phyloP scores from a whole-genome alignment of 805 yeast genomes.

The Kluyveromyces siamensis region DNA sequence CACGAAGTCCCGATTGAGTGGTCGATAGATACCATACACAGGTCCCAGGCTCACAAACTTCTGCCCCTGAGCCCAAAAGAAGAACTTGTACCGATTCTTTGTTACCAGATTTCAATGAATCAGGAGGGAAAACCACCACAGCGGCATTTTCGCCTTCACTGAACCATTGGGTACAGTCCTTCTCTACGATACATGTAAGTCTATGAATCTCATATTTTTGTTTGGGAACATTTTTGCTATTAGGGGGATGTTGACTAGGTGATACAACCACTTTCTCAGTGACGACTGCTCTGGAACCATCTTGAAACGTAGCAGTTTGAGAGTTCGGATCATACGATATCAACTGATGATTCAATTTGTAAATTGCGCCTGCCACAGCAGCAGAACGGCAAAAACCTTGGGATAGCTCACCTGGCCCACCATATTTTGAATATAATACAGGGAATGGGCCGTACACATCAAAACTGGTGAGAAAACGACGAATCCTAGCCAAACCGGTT shows the following conservation, averaged over 20 bases:
- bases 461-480: constrained; percentile 73
- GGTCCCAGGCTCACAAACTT: constrained; percentile 79
- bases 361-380: constrained; percentile 95
- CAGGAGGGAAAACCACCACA: constrained; percentile 87
- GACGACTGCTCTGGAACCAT: constrained; percentile 66
- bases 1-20: constrained; percentile 58
- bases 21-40: constrained; percentile 87
- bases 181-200: constrained; percentile 72
- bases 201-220: constrained; percentile 57
- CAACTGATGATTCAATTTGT: constrained; percentile 67
- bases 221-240: constrained; percentile 34
- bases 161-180: constrained; percentile 89
- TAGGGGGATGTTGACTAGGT: constrained; percentile 53
- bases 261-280: constrained; percentile 73
- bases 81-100: constrained; percentile 73
- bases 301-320: constrained; percentile 62
- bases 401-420: constrained; percentile 91
- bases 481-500: constrained; percentile 70
- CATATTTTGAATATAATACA: constrained; percentile 82
- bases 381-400: constrained; percentile 98
- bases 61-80: constrained; percentile 80
- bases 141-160: constrained; percentile 76
- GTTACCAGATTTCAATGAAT: constrained; percentile 59
- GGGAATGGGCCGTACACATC: constrained; percentile 95
- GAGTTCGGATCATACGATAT: constrained; percentile 54